A percentile compares a stretch with the other conserved stretches of the same genome.
These are phyloP conservation scores for Ophiostoma himal-ulmi DNA, from an alignment of 2,329 filamentous ascomycete species.

Conservation along the genomic window DNA sequence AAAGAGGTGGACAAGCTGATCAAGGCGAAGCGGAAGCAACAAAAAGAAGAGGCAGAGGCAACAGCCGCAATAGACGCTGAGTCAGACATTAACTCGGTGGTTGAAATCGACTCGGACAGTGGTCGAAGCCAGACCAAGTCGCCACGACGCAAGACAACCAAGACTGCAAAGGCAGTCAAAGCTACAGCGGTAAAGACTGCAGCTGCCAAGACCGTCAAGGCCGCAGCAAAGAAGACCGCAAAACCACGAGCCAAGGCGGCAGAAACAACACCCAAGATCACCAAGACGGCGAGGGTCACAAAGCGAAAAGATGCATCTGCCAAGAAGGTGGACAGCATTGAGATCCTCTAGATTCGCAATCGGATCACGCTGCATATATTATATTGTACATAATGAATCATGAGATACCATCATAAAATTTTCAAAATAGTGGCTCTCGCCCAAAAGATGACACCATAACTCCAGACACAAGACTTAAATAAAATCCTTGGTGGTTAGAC, in stretches of 20 bases:
- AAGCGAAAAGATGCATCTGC: constrained; percentile 5
- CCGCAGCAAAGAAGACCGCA: background rate
- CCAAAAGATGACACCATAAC: background rate
- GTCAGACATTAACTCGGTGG: background rate
- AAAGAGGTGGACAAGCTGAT: constrained; percentile 66
- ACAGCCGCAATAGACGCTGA: background rate
- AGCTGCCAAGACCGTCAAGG: background rate
- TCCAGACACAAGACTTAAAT: background rate
- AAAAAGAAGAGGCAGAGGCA: constrained; percentile 17
- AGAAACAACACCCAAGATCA: constrained; percentile 13
- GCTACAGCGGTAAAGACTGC: background rate
- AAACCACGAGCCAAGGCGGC: constrained; percentile 16
- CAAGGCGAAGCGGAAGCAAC: constrained; percentile 36
- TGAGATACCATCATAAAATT: background rate
- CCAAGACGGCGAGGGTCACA: constrained; percentile 18
- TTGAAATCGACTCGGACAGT: background rate
- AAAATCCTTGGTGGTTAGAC: too few relatives aligned
- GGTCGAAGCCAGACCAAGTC: background rate
- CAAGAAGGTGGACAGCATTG: background rate
- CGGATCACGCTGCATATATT: background rate
- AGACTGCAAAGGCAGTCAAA: background rate
- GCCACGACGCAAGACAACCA: background rate
- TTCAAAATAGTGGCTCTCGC: too few relatives aligned
- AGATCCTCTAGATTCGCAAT: background rate
- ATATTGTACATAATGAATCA: background rate